Evolutionary conservation across 495 filamentous ascomycete species (phyloP), one percentile per base, ranked within the genome.

Genomic region (Penicillium dipodomyicola): DNA sequence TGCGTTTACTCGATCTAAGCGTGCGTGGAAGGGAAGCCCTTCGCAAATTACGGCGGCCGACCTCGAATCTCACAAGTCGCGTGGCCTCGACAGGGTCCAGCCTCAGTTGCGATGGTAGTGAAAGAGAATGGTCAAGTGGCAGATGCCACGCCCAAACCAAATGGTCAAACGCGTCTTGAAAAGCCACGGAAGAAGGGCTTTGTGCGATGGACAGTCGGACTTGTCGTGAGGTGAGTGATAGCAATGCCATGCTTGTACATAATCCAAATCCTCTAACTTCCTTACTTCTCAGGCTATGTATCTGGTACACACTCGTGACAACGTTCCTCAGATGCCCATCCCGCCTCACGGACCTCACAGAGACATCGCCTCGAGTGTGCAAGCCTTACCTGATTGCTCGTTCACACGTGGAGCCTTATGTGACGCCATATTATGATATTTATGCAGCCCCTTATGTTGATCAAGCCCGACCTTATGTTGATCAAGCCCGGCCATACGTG

Each of bases 401-500:
- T 54, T 81, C 86, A 3, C 78, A 87, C 39, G 73, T 90, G 45
- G 72, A 82, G 27, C 94, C 95, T 8, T 86, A 94, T 67, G 60
- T 95, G 33, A 77, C 84, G 44, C 95, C 95, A 22, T 97, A 96
- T 73, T 97, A 96, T 68, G 76, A 92, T 57, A 65, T 79, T 32
- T 96, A 96, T 63, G 86, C 86, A 6, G 88, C 87, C 2, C 91
- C 89, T 12, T 91, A 96, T 62, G 83, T 96, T 47, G 83, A 91
- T n/a, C 64, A 81, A 23, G 87, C 82, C 25, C 82, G 82, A 29
- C 92, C 92, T 0, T 95, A 96, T 67, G 84, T 88, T 48, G 83
- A 91, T 17, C 64, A 81, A 23, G 87, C 81, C 25, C 82, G 82
- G 32, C 92, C 92, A 0, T 95, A 96, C 67, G 84, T 88, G 60